These are phyloP conservation scores for Pisolithus microcarpus DNA, from an alignment of 768 basidiomycete species.

Conservation along the genomic window DNA sequence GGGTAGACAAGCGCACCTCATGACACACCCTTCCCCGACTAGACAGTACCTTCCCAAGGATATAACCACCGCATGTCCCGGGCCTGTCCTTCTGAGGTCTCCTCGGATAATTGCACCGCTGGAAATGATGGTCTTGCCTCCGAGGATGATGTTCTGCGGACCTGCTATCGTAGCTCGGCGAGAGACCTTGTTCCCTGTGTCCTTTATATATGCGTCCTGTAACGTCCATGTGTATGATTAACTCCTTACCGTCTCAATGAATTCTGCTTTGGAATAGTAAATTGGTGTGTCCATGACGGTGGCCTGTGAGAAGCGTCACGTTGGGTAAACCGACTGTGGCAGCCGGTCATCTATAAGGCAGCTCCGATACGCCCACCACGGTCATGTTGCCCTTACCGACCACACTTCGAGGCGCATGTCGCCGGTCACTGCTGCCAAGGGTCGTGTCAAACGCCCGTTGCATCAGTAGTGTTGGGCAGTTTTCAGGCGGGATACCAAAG, in stretches of 20 bases:
- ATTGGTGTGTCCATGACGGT: constrained; percentile 60
- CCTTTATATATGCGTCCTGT: constrained; percentile 38
- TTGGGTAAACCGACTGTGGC: constrained; percentile 1
- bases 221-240: not conserved
- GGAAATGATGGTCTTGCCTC: constrained; percentile 94
- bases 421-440: constrained; percentile 7
- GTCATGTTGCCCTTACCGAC: constrained; percentile 7
- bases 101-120: constrained; percentile 87
- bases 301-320: constrained; percentile 12
- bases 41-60: constrained; percentile 90
- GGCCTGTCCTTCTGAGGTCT: constrained; percentile 81
- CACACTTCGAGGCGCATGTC: constrained; percentile 12
- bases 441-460: not conserved
- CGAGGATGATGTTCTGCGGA: constrained; percentile 93
- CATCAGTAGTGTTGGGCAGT: constrained; percentile 2
- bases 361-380: not conserved
- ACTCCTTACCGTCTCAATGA: constrained; percentile 75
- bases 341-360: not conserved
- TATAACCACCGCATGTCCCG: constrained; percentile 90
- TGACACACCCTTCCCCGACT: constrained; percentile 82
- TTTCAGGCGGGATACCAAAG: constrained; percentile 1
- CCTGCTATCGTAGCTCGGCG: constrained; percentile 87
- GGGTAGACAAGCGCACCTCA: constrained; percentile 51
- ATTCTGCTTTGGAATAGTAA: constrained; percentile 76
- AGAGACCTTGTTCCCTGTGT: constrained; percentile 95